Evolutionary conservation across 73 alveolate genomes (phyloP), one percentile per base, ranked within the genome.

Genomic region (Loxodes magnus): DNA sequence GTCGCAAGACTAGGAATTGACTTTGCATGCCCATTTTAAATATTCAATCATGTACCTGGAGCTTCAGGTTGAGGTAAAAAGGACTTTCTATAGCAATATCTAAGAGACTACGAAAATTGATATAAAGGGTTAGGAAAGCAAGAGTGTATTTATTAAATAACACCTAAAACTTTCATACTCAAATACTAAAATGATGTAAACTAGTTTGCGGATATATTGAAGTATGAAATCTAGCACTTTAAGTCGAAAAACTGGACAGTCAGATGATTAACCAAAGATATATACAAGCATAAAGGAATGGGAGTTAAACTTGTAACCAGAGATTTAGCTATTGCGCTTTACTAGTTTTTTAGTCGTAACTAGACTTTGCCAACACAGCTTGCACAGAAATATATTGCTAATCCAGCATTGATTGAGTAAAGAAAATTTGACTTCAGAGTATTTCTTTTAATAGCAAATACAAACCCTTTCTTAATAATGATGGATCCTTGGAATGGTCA

Each of bases 341-440:
- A 22, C 22, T 16, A 46, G 39, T 10, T 10, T 46, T 14, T 2
- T 22, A 12, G 21, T 7, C 1, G 39, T n/a, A n/a, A n/a, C n/a
- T n/a, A n/a, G n/a, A n/a, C n/a, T n/a, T n/a, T n/a, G n/a, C n/a
- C n/a, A n/a, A n/a, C 16, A 24, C 7, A 25, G 34, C 22, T 84
- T 19, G 88, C 78, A 26, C 86, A 78, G 52, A 64, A 70, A 78
- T 84, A 84, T 72, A 56, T 82, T 2, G 76, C 77, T 77, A 77
- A 82, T 66, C 95, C 95, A 4, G 42, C 78, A 29, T 73, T 82
- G 46, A 67, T 82, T 5, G 90, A 88, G 4, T 88, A 88, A 22
- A 82, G 73, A 80, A 82, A 82, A 82, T 82, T 82, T 39, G 95
- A 82, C 78, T 61, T 82, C 62, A 78, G 95, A 78, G 80, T 78